Evolutionary conservation across 2,329 filamentous ascomycete species (phyloP).

Genomic region (Diaporthe ampelina): DNA sequence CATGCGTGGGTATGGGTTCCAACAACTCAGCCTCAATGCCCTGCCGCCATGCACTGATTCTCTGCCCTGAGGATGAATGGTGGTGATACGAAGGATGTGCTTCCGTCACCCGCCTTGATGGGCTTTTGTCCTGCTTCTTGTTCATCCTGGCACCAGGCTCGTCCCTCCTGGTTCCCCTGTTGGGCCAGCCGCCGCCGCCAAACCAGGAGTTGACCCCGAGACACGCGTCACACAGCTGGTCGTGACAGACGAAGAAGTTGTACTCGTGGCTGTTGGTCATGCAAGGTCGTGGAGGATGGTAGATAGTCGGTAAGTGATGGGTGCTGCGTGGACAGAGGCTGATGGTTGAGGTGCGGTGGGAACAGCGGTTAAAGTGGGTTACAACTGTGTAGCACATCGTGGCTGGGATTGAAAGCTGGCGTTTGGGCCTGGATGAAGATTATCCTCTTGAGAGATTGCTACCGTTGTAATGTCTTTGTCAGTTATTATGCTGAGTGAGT

Average conservation of each 20-base stretch:
- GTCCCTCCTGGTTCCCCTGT: neutral
- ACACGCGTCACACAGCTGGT: constrained; percentile 12
- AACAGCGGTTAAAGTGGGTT: constrained; percentile 11
- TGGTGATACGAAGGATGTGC: neutral
- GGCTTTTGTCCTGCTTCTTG: neutral
- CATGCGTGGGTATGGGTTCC: neutral
- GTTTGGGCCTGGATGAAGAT: neutral
- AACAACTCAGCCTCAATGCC: neutral
- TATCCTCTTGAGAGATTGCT: neutral
- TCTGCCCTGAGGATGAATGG: neutral
- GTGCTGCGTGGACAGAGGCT: neutral
- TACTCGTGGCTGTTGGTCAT: neutral
- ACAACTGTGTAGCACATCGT: neutral
- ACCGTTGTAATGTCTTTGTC: neutral
- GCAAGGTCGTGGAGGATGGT: neutral
- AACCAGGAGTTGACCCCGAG: neutral
- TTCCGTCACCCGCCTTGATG: neutral
- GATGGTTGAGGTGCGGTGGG: neutral
- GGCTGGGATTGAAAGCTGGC: neutral
- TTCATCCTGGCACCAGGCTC: neutral
- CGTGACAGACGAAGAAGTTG: neutral
- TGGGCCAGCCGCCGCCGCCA: neutral
- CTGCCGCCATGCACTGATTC: too few species aligned
- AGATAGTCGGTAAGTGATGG: neutral
- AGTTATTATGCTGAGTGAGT: neutral